Evolutionary conservation across 805 yeast species (phyloP).

Genomic region (Candida ficus): DNA sequence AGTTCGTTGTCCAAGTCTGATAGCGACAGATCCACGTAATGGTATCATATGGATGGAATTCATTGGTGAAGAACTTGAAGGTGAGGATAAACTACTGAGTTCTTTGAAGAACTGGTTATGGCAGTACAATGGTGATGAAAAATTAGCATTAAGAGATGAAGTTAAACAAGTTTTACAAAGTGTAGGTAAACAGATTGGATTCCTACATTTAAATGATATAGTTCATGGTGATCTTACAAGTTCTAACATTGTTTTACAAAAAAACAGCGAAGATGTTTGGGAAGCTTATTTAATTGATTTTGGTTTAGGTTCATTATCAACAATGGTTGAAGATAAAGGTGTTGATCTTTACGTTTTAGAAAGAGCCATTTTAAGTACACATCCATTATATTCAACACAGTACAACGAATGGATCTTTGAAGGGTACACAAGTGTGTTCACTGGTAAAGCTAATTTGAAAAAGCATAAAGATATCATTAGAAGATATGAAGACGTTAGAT

Average conservation of each 20-base stretch:
- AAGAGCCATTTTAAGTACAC: conserved; percentile 87
- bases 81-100: conserved; percentile 49
- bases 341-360: conserved; percentile 95
- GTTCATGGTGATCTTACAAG: conserved; percentile 94
- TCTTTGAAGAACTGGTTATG: conserved; percentile 73
- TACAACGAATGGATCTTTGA: conserved; percentile 69
- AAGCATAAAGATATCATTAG: conserved; percentile 47
- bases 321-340: conserved; percentile 84
- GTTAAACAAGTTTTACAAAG: conserved; percentile 40
- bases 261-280: conserved; percentile 17
- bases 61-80: conserved; percentile 48
- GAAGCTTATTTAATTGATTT: conserved; percentile 78
- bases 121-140: conserved; percentile 38
- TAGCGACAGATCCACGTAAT: conserved; percentile 68
- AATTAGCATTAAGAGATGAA: conserved; percentile 27
- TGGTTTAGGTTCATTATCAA: conserved; percentile 78
- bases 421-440: conserved; percentile 52
- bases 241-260: conserved; percentile 69
- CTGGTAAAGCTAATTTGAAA: conserved; percentile 31
- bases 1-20: conserved; percentile 63
- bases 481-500: conserved; percentile 76
- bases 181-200: conserved; percentile 67
- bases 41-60: conserved; percentile 90
- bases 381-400: conserved; percentile 60
- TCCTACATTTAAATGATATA: conserved; percentile 68